phyloP scores from a whole-genome alignment of 306 rosid species.

The Trifolium repens region DNA sequence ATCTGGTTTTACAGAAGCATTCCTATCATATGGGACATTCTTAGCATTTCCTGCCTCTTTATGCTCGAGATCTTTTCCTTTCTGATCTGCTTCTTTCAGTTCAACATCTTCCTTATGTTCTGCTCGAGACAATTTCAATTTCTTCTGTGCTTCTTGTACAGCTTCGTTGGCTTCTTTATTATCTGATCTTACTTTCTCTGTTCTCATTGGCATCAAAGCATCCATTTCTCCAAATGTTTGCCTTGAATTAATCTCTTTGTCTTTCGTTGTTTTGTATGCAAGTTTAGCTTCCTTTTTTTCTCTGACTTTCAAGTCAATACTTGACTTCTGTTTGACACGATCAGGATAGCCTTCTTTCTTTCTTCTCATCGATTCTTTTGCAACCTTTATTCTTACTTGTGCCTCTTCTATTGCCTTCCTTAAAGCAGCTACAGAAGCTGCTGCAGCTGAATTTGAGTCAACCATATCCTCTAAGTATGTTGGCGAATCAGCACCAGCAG shows the following conservation, averaged over 20 bases:
- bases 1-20: slow-evolving; percentile 47
- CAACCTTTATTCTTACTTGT: slow-evolving; percentile 72
- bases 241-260: slow-evolving; percentile 48
- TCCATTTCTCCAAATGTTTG: slow-evolving; percentile 49
- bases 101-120: slow-evolving; percentile 50
- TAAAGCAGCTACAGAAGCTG: slow-evolving; percentile 86
- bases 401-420: slow-evolving; percentile 95
- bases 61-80: slow-evolving; percentile 42
- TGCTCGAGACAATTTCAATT: slow-evolving; percentile 44
- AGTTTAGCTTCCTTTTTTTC: slow-evolving; percentile 43
- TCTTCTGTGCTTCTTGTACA: slow-evolving; percentile 45
- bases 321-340: slow-evolving; percentile 52
- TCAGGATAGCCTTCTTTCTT: slow-evolving; percentile 69
- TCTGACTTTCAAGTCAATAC: slow-evolving; percentile 49
- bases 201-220: slow-evolving; percentile 39
- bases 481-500: slow-evolving; percentile 54
- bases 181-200: slow-evolving; percentile 49
- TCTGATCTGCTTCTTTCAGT: slow-evolving; percentile 51
- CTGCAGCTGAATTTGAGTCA: slow-evolving; percentile 78
- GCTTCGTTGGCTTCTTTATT: slow-evolving; percentile 45
- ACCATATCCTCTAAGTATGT: slow-evolving; percentile 65
- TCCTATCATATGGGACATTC: slow-evolving; percentile 12
- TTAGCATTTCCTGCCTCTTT: slow-evolving; percentile 43
- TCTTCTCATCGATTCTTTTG: slow-evolving; percentile 75
- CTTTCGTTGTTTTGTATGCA: slow-evolving; percentile 42